Percentiles rank a stretch among this genome's conserved stretches.
Conservation (phyloP, 495 filamentous ascomycete species). For the Penicillium lagena region DNA sequence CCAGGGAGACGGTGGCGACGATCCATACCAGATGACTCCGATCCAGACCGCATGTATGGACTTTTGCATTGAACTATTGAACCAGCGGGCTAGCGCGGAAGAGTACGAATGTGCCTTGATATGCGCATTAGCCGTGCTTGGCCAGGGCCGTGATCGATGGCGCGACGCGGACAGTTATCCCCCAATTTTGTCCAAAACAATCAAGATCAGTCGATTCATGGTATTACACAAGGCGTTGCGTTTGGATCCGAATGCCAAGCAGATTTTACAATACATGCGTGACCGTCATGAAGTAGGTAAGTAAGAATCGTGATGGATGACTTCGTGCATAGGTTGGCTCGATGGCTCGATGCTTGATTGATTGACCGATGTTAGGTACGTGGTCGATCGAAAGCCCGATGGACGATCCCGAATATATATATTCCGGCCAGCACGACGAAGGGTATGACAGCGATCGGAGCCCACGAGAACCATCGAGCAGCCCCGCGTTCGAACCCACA, state of each 20-base stretch:
- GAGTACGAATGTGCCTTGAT: conserved; percentile 9
- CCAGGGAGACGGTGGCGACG: too few species aligned
- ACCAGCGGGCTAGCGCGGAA: background rate
- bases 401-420: too few species aligned
- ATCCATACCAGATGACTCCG: too few species aligned
- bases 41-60: background rate
- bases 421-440: background rate
- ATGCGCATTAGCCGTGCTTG: conserved; percentile 1
- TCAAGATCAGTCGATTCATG: conserved; percentile 8
- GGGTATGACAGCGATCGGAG: background rate
- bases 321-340: too few species aligned
- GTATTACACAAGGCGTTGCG: conserved; percentile 3
- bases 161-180: background rate
- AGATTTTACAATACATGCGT: background rate
- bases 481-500: too few species aligned
- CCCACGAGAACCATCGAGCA: too few species aligned
- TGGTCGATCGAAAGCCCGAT: too few species aligned
- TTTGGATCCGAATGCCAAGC: background rate
- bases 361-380: too few species aligned
- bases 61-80: conserved; percentile 13
- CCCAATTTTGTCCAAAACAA: background rate
- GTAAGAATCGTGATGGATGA: too few species aligned
- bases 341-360: too few species aligned
- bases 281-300: too few species aligned
- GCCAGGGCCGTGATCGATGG: background rate